Conservation (phyloP, 495 filamentous ascomycete genomes). For the Aspergillus haitiensis region DNA sequence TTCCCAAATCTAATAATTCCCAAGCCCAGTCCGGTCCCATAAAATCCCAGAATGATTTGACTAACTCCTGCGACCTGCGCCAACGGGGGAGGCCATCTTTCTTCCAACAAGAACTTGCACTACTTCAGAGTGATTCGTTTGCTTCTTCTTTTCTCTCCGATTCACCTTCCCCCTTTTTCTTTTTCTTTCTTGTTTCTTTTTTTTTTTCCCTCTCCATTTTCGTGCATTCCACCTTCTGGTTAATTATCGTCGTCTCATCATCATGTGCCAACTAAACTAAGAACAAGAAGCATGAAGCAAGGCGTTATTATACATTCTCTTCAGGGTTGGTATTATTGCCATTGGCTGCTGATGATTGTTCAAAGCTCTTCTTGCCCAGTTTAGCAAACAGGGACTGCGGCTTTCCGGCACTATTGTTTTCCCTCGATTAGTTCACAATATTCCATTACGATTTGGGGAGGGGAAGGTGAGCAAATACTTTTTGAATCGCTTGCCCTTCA, state of each 20-base stretch:
- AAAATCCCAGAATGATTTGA: slow-evolving; percentile 7
- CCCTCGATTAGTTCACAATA: not conserved
- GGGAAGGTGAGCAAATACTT: slow-evolving; percentile 36
- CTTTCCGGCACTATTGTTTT: slow-evolving; percentile 44
- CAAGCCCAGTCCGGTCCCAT: slow-evolving; percentile 16
- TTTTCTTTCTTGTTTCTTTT: not conserved
- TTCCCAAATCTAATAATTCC: not conserved
- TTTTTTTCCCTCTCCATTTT: not conserved
- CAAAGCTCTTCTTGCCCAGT: slow-evolving; percentile 53
- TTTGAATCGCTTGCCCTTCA: slow-evolving; percentile 78
- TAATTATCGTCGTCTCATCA: too few relatives aligned
- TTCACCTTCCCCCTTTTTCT: too few relatives aligned
- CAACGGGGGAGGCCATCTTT: slow-evolving; percentile 1
- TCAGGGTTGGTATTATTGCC: slow-evolving; percentile 10
- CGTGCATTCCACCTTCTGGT: not conserved
- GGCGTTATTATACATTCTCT: slow-evolving; percentile 13
- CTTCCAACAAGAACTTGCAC: too few relatives aligned
- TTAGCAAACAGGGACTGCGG: slow-evolving; percentile 51
- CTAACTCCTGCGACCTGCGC: slow-evolving; percentile 20
- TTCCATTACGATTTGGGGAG: not conserved
- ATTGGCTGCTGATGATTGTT: slow-evolving; percentile 34
- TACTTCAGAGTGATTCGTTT: too few relatives aligned
- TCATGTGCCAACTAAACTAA: too few relatives aligned
- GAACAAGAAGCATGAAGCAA: slow-evolving; percentile 23
- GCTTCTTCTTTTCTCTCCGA: too few relatives aligned